Evolutionary conservation across 352 stramenopile species (phyloP).

Genomic region (Globisporangium nagaii): DNA sequence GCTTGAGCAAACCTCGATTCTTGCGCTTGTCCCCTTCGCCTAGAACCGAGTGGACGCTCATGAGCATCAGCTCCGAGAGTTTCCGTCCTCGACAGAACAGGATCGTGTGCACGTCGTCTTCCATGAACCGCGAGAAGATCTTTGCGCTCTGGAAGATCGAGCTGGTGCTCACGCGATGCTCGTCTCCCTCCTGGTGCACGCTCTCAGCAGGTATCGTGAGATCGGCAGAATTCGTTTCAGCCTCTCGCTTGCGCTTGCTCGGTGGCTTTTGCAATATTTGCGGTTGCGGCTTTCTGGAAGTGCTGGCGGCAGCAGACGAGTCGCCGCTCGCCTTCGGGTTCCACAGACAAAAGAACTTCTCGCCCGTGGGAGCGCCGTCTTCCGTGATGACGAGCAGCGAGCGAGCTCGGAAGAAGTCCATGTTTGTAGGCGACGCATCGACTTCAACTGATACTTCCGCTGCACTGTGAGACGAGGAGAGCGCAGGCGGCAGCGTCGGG

Average conservation of each 20-base stretch:
- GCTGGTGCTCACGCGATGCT: conserved; percentile 24
- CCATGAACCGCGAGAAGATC: conserved; percentile 90
- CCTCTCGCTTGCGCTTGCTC: conserved; percentile 1
- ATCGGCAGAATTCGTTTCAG: background rate
- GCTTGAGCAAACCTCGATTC: conserved; percentile 44
- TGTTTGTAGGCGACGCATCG: conserved; percentile 19
- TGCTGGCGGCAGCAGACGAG: background rate
- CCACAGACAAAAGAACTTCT: conserved; percentile 95
- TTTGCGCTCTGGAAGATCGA: conserved; percentile 89
- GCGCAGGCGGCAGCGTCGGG: conserved; percentile 41
- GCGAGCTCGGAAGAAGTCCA: conserved; percentile 63
- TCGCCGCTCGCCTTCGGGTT: conserved; percentile 77
- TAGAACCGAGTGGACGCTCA: conserved; percentile 76
- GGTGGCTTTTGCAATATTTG: background rate
- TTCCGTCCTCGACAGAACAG: conserved; percentile 95
- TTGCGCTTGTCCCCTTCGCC: conserved; percentile 19
- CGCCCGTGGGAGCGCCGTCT: conserved; percentile 84
- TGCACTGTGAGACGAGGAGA: background rate
- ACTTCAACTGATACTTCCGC: background rate
- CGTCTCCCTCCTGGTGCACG: background rate
- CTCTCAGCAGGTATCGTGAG: background rate
- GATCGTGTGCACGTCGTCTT: conserved; percentile 88
- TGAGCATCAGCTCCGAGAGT: conserved; percentile 90
- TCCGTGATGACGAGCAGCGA: conserved; percentile 76
- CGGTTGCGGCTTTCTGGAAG: background rate